Evolutionary conservation across 257 asterid genomes (phyloP).

Genomic region (Salvia hispanica): DNA sequence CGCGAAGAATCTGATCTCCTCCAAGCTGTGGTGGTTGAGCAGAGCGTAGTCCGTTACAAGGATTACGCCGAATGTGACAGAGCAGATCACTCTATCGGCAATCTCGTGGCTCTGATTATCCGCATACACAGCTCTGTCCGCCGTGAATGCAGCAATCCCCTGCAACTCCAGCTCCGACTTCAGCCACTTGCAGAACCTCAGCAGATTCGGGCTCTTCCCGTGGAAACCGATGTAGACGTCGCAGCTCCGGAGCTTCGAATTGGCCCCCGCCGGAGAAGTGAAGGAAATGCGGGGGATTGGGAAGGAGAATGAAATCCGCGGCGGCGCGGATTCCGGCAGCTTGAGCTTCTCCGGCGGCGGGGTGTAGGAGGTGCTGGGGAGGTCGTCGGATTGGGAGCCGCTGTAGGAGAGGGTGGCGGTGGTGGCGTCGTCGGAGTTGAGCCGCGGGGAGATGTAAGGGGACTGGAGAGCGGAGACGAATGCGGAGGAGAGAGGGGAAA

Average conservation of each 20-base stretch:
- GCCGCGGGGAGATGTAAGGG: slow-evolving; percentile 89
- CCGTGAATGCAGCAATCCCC: slow-evolving; percentile 85
- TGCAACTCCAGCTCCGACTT: slow-evolving; percentile 88
- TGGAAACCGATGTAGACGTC: slow-evolving; percentile 84
- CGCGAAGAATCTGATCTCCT: slow-evolving; percentile 78
- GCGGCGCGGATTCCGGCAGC: slow-evolving; percentile 44
- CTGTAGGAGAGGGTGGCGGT: slow-evolving; percentile 53
- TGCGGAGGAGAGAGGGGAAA: slow-evolving; percentile 89
- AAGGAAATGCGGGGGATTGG: slow-evolving; percentile 83
- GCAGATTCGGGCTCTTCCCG: slow-evolving; percentile 68
- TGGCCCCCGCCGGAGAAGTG: slow-evolving; percentile 55
- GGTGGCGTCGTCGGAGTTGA: slow-evolving; percentile 46
- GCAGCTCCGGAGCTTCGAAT: slow-evolving; percentile 75
- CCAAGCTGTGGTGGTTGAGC: slow-evolving; percentile 59
- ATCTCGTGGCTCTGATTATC: slow-evolving; percentile 86
- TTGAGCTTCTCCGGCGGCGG: slow-evolving; percentile 75
- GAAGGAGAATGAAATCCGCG: slow-evolving; percentile 73
- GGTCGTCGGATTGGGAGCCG: slow-evolving; percentile 80
- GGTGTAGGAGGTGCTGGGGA: slow-evolving; percentile 84
- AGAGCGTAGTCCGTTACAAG: slow-evolving; percentile 61
- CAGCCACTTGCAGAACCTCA: slow-evolving; percentile 82
- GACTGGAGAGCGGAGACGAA: slow-evolving; percentile 89
- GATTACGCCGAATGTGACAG: slow-evolving; percentile 69
- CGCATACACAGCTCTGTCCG: slow-evolving; percentile 73
- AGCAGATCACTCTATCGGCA: slow-evolving; percentile 85